phyloP scores from a whole-genome alignment of 2,329 filamentous ascomycete genomes.

The Fusarium nanum region DNA sequence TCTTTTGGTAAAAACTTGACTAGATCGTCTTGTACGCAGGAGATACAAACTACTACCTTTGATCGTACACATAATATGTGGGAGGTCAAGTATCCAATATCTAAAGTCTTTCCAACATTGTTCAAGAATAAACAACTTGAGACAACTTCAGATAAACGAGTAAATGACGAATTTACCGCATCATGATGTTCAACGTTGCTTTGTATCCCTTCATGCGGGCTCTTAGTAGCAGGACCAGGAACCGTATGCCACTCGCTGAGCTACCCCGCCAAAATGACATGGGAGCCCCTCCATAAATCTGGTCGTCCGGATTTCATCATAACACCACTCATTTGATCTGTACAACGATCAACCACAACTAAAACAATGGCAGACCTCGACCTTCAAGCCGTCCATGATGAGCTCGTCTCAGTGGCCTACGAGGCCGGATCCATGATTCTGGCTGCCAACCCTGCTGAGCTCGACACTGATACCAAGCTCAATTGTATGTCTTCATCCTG shows the following conservation, averaged over 20 bases:
- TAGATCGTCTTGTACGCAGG: not conserved
- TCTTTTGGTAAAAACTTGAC: not conserved
- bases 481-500: slow-evolving; percentile 64
- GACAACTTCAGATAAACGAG: not conserved
- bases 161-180: not conserved
- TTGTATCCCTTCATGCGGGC: not conserved
- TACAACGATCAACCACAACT: not conserved
- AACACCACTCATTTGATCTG: not conserved
- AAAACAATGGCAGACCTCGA: slow-evolving; percentile 66
- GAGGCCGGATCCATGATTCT: slow-evolving; percentile 74
- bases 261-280: slow-evolving; percentile 37
- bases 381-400: slow-evolving; percentile 71
- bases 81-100: not conserved
- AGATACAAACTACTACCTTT: not conserved
- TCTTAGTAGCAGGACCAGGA: not conserved
- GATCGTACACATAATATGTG: not conserved
- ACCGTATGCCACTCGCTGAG: not conserved
- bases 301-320: slow-evolving; percentile 12
- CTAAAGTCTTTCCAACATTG: not conserved
- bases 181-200: not conserved
- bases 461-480: slow-evolving; percentile 70
- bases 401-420: slow-evolving; percentile 68
- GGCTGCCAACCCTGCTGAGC: slow-evolving; percentile 68
- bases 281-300: slow-evolving; percentile 43
- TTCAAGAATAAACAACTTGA: no score